Base-by-base conservation (phyloP, 352 stramenopile species). In the Phytopythium ostracodes region DNA sequence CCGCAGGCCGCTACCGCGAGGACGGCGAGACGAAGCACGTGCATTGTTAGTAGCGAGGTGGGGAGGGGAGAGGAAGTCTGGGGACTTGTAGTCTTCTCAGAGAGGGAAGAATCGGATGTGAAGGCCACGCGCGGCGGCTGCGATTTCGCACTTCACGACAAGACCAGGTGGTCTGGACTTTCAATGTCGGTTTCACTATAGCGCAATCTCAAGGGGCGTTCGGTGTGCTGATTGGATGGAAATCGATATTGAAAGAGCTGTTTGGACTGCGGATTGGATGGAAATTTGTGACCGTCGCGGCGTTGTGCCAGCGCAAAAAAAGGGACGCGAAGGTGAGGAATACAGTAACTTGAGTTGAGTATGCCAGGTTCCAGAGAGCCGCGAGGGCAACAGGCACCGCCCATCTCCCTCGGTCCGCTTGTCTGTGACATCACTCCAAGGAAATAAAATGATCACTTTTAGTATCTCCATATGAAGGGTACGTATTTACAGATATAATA, bases 91-190 rank as follows among this genome's bases (percentile, higher is more conserved):
- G 51, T 44, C 51, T 57, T 46, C 51, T 44, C 51, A 27, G 31
- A 36, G 25, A 4, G 51, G 51, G 51, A 57, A 57, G 51, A 57
- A 57, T 57, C 31, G 51, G 31, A 57, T 40, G 33, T 40, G n/a
- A 31, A 11, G 24, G 9, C 25, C 20, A 9, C n/a, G n/a, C n/a
- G n/a, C n/a, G n/a, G n/a, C n/a, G n/a, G n/a, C n/a, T n/a, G n/a
- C n/a, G n/a, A n/a, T n/a, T 18, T 46, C 40, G 40, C 18, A 46
- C 20, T 46, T 17, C 40, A 24, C 40, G 15, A 25, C 18, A 33
- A 46, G 51, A 27, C 51, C 51, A n/a, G 31, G 33, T 31, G 50
- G 51, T 46, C 51, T 9, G 6, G 27, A 43, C 51, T 57, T 17
- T 57, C 10, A 18, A 44, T 46, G 15, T 24, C 11, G 31, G 46